Percentiles rank a stretch among this genome's conserved stretches.
These are phyloP conservation scores for Diphasiastrum complanatum DNA, from an alignment of 83 land plant genomes.

Conservation along the genomic window DNA sequence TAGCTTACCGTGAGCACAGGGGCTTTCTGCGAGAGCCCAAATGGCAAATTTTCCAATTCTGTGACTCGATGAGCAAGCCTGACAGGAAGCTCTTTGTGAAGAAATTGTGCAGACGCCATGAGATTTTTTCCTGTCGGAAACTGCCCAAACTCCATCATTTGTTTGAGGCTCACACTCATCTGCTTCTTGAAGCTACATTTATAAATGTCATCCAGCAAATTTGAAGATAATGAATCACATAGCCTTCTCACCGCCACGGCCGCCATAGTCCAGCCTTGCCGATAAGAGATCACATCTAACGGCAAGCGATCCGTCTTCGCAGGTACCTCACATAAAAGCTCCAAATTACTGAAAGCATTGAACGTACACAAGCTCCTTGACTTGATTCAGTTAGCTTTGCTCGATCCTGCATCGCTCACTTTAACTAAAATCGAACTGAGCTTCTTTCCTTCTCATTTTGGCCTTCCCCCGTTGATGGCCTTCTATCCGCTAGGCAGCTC, in stretches of 20 bases:
- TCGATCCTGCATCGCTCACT: no score
- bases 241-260: conserved; percentile 38
- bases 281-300: no score
- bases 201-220: conserved; percentile 64
- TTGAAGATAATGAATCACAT: conserved; percentile 44
- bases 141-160: conserved; percentile 95
- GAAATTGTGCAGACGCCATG: conserved; percentile 76
- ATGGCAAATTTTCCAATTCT: conserved; percentile 81
- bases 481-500: no score
- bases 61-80: conserved; percentile 81
- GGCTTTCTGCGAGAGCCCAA: conserved; percentile 79
- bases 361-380: no score
- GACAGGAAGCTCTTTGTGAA: conserved; percentile 92
- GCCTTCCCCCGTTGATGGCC: no score
- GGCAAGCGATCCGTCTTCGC: no score
- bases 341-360: no score
- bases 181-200: conserved; percentile 81
- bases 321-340: no score
- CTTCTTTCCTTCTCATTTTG: no score
- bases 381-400: no score
- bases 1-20: conserved; percentile 69
- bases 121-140: conserved; percentile 50
- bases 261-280: conserved; percentile 15
- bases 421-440: no score
- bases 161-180: conserved; percentile 84